Conservation (phyloP, 2,329 filamentous ascomycete species). For the Epichloe typhina region DNA sequence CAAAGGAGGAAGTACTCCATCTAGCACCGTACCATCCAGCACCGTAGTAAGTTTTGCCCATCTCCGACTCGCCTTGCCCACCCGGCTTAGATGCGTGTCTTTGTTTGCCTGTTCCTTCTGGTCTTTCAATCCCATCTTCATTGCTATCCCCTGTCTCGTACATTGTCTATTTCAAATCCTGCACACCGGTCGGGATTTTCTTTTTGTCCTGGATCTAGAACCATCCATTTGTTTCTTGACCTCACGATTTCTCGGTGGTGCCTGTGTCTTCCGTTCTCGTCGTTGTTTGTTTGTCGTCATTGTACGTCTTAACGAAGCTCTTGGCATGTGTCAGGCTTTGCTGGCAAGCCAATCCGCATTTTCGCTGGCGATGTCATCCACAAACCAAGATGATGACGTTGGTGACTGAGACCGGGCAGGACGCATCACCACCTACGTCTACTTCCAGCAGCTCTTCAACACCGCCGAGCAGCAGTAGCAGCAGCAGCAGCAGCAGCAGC, state of each 20-base stretch:
- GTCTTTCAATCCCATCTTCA: neutral
- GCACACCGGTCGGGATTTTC: too few species aligned
- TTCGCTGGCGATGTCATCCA: neutral
- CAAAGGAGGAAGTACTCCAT: slow-evolving; percentile 12
- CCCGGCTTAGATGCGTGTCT: neutral
- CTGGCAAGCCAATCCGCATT: slow-evolving; percentile 8
- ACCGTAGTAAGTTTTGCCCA: slow-evolving; percentile 15
- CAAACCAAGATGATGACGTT: slow-evolving; percentile 17
- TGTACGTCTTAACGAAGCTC: neutral
- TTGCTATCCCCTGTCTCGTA: neutral
- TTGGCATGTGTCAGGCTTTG: slow-evolving; percentile 7
- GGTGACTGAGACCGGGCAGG: slow-evolving; percentile 24
- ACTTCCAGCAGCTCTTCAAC: slow-evolving; percentile 12
- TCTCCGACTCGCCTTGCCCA: slow-evolving; percentile 1
- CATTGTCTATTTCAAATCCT: neutral
- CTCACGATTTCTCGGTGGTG: too few species aligned
- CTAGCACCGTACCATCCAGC: slow-evolving; percentile 13
- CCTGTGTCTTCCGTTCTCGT: neutral
- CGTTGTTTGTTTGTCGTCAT: slow-evolving; percentile 2
- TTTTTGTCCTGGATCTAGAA: too few species aligned
- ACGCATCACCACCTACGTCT: slow-evolving; percentile 14
- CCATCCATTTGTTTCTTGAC: too few species aligned
- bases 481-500: slow-evolving; percentile 1
- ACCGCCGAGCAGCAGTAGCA: slow-evolving; percentile 8
- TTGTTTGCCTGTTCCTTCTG: neutral